phyloP scores from a whole-genome alignment of 306 rosid species.

The Quercus dentata region DNA sequence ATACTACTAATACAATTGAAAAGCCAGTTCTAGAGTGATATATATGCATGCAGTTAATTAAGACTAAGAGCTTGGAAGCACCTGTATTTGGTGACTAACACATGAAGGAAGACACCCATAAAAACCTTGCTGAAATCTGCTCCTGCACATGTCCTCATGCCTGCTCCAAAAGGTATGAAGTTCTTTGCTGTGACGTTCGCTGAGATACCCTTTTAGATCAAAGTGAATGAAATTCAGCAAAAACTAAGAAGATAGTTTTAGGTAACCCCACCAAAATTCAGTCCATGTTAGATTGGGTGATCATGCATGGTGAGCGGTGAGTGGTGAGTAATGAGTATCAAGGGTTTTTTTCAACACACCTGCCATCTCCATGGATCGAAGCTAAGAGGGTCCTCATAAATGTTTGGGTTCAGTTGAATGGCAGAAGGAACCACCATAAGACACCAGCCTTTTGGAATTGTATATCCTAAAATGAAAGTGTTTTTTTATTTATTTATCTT shows the following conservation, averaged over 20 bases:
- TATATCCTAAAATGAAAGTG: not conserved
- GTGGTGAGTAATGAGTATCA: not conserved
- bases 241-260: too few relatives aligned
- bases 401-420: not conserved
- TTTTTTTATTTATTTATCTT: not conserved
- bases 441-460: slow-evolving; percentile 1
- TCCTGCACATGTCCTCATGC: slow-evolving; percentile 20
- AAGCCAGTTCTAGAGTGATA: too few relatives aligned
- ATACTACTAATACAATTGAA: too few relatives aligned
- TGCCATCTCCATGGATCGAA: not conserved
- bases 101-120: slow-evolving; percentile 14
- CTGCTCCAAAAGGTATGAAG: slow-evolving; percentile 27
- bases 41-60: too few relatives aligned
- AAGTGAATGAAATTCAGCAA: not conserved
- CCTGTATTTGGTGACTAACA: slow-evolving; percentile 20
- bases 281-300: not conserved
- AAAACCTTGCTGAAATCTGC: slow-evolving; percentile 23
- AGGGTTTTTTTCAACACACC: not conserved
- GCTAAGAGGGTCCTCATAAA: not conserved
- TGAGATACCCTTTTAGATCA: not conserved
- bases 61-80: not conserved
- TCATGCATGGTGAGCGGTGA: too few relatives aligned
- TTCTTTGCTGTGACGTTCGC: slow-evolving; percentile 10
- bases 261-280: not conserved
- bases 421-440: slow-evolving; percentile 1